These are phyloP conservation scores for Casuarina glauca DNA, from an alignment of 306 rosid species.

Conservation along the genomic window DNA sequence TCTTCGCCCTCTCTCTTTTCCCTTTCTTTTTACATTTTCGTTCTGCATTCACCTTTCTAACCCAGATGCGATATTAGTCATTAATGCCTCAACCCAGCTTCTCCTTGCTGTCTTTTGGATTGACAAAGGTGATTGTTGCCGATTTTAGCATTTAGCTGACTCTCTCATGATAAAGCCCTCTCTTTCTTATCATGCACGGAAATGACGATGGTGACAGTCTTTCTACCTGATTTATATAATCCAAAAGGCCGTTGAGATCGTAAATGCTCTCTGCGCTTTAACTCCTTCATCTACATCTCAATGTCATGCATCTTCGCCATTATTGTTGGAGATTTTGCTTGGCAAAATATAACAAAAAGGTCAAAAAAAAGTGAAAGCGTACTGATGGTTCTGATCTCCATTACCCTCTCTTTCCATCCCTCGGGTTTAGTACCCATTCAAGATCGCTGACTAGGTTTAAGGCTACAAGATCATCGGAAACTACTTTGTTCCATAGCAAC, in stretches of 20 bases:
- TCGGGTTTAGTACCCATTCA: not conserved
- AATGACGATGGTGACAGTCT: not conserved
- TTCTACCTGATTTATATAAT: not conserved
- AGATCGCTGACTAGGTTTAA: not conserved
- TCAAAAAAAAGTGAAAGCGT: too few relatives aligned
- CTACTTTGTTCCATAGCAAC: too few relatives aligned
- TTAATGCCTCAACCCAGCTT: too few relatives aligned
- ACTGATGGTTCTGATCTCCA: too few relatives aligned
- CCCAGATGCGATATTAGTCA: too few relatives aligned
- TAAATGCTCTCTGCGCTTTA: too few relatives aligned
- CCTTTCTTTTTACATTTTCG: too few relatives aligned
- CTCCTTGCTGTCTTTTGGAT: not conserved
- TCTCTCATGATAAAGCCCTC: not conserved
- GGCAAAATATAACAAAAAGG: not conserved
- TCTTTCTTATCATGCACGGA: not conserved
- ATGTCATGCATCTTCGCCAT: not conserved
- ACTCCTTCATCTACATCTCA: too few relatives aligned
- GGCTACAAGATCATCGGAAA: not conserved
- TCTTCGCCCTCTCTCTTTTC: too few relatives aligned
- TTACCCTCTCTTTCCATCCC: not conserved
- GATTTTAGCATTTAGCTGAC: not conserved
- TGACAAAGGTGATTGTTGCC: not conserved
- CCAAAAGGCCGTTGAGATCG: not conserved
- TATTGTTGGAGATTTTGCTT: not conserved
- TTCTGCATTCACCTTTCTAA: too few relatives aligned